phyloP scores from a whole-genome alignment of 2,329 filamentous ascomycete species.

The Emericellopsis atlantica region DNA sequence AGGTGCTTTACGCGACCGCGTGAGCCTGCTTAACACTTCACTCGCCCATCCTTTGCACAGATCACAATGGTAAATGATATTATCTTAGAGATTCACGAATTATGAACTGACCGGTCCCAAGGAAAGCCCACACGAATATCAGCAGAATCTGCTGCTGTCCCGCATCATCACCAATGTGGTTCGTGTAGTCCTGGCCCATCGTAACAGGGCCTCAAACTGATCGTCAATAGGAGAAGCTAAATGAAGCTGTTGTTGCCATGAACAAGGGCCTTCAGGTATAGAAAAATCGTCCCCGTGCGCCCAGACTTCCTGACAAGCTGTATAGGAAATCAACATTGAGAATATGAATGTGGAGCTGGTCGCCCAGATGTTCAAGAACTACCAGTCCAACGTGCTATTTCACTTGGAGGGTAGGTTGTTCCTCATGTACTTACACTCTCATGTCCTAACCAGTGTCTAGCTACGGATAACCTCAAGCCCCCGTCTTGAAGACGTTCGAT shows the following conservation, averaged over 20 bases:
- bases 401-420: constrained; percentile 71
- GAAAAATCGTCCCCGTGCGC: background rate
- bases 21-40: background rate
- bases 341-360: constrained; percentile 99
- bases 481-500: constrained; percentile 38
- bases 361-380: constrained; percentile 99
- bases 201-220: background rate
- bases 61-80: background rate
- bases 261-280: constrained; percentile 79
- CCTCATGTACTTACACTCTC: background rate
- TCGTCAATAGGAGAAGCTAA: constrained; percentile 72
- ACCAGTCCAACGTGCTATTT: constrained; percentile 94
- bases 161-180: constrained; percentile 97
- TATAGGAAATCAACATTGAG: constrained; percentile 88
- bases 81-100: background rate
- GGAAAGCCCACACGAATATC: constrained; percentile 97
- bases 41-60: background rate
- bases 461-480: constrained; percentile 73
- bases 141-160: constrained; percentile 85
- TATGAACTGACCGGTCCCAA: constrained; percentile 12
- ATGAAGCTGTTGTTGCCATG: constrained; percentile 83
- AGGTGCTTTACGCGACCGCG: too few species aligned
- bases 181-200: constrained; percentile 23
- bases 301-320: background rate
- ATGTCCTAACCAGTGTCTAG: constrained; percentile 26